Evolutionary conservation across 2,329 filamentous ascomycete species (phyloP).

Genomic region (Ascochyta lentis): DNA sequence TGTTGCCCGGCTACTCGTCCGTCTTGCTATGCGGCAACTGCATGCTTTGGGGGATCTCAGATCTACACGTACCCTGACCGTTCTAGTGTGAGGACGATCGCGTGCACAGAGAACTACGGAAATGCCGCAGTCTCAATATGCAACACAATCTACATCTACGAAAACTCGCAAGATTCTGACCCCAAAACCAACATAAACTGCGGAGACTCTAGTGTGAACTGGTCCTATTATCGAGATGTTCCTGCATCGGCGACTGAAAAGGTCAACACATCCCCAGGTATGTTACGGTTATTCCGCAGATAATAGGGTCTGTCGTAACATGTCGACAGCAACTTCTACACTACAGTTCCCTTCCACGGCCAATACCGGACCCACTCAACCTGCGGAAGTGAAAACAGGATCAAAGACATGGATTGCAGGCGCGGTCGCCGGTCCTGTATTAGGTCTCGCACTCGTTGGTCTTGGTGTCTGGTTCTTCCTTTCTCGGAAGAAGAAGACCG

Average conservation of each 20-base stretch:
- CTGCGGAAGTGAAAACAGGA: not conserved
- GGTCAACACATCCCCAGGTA: not conserved
- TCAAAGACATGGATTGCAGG: constrained; percentile 43
- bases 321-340: not conserved
- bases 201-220: constrained; percentile 29
- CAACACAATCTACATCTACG: constrained; percentile 41
- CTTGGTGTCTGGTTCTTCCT: constrained; percentile 32
- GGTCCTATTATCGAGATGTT: constrained; percentile 36
- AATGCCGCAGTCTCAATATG: constrained; percentile 30
- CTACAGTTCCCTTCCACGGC: not conserved
- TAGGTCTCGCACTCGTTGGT: constrained; percentile 36
- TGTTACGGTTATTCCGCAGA: not conserved
- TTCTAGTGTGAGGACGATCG: constrained; percentile 30
- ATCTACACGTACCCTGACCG: constrained; percentile 32
- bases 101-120: constrained; percentile 38
- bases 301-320: not conserved
- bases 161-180: constrained; percentile 35
- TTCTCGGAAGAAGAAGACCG: constrained; percentile 32
- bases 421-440: constrained; percentile 33
- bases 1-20: constrained; percentile 35
- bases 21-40: constrained; percentile 35
- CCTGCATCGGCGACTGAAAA: constrained; percentile 25
- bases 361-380: not conserved
- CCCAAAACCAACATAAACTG: constrained; percentile 41
- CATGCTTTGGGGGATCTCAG: constrained; percentile 34